Evolutionary conservation across 2,329 filamentous ascomycete genomes (phyloP).

Genomic region (Aspergillus sp.): DNA sequence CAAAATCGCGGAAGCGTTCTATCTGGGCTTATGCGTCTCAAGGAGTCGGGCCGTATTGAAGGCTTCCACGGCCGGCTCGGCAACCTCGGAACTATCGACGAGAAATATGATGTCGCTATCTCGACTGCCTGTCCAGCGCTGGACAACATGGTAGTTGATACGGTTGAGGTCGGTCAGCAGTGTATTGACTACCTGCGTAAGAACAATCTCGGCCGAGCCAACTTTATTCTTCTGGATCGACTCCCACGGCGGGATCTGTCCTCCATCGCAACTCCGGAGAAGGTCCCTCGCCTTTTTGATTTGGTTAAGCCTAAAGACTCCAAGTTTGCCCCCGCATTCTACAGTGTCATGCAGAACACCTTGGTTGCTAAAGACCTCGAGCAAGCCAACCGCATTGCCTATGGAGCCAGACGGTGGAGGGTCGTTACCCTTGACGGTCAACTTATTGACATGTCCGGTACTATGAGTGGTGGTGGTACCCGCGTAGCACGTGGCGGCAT

Average conservation of each 20-base stretch:
- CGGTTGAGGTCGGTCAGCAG: slow-evolving; percentile 92
- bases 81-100: slow-evolving; percentile 89
- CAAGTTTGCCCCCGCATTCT: slow-evolving; percentile 86
- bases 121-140: slow-evolving; percentile 90
- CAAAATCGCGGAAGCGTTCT: slow-evolving; percentile 93
- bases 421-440: slow-evolving; percentile 95
- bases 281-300: slow-evolving; percentile 89
- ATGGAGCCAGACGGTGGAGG: slow-evolving; percentile 89
- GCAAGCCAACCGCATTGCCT: slow-evolving; percentile 97
- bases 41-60: slow-evolving; percentile 93
- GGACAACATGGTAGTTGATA: slow-evolving; percentile 96
- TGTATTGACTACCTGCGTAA: slow-evolving; percentile 97
- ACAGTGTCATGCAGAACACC: slow-evolving; percentile 92
- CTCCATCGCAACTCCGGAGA: slow-evolving; percentile 82
- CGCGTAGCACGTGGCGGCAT: slow-evolving; percentile 89
- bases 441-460: slow-evolving; percentile 96
- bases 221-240: slow-evolving; percentile 94
- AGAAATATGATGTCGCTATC: slow-evolving; percentile 95
- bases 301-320: slow-evolving; percentile 86
- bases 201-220: slow-evolving; percentile 93
- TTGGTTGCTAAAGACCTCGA: slow-evolving; percentile 87
- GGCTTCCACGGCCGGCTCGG: slow-evolving; percentile 95
- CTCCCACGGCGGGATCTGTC: slow-evolving; percentile 76
- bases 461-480: slow-evolving; percentile 95
- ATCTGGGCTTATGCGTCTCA: slow-evolving; percentile 87